These are phyloP conservation scores for Camellia oleifera DNA, from an alignment of 179 eudicot genomes.

Conservation along the genomic window DNA sequence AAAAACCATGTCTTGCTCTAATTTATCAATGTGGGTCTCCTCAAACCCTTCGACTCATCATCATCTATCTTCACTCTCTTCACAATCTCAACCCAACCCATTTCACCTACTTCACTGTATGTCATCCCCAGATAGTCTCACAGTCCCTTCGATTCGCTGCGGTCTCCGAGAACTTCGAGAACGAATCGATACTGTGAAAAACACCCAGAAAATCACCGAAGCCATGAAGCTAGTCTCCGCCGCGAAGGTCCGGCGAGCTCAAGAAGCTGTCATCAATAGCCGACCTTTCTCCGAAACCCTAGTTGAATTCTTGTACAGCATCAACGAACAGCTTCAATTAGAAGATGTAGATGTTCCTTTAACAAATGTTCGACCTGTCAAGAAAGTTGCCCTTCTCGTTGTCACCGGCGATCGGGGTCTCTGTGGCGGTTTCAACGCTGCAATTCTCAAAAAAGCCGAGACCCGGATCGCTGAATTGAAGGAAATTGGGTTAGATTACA, in stretches of 20 bases:
- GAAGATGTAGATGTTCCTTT: constrained; percentile 74
- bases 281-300: constrained; percentile 72
- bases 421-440: constrained; percentile 79
- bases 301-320: constrained; percentile 52
- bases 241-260: constrained; percentile 80
- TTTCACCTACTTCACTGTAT: constrained; percentile 10
- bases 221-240: constrained; percentile 89
- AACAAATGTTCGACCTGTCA: constrained; percentile 59
- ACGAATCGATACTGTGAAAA: constrained; percentile 62
- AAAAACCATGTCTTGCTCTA: constrained; percentile 26
- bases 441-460: constrained; percentile 58
- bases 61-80: constrained; percentile 7
- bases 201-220: constrained; percentile 79
- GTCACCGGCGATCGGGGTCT: constrained; percentile 78
- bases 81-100: constrained; percentile 26
- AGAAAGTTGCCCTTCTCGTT: constrained; percentile 71
- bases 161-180: constrained; percentile 52
- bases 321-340: constrained; percentile 49
- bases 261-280: constrained; percentile 66
- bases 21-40: constrained; percentile 9
- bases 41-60: constrained; percentile 22
- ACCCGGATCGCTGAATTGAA: constrained; percentile 57
- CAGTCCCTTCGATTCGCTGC: constrained; percentile 31
- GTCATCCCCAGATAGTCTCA: not conserved
- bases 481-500: constrained; percentile 45